Percentiles rank a stretch among this genome's conserved stretches.
Conservation (phyloP, 2,329 filamentous ascomycete genomes). For the Neocatenulostroma microsporum region DNA sequence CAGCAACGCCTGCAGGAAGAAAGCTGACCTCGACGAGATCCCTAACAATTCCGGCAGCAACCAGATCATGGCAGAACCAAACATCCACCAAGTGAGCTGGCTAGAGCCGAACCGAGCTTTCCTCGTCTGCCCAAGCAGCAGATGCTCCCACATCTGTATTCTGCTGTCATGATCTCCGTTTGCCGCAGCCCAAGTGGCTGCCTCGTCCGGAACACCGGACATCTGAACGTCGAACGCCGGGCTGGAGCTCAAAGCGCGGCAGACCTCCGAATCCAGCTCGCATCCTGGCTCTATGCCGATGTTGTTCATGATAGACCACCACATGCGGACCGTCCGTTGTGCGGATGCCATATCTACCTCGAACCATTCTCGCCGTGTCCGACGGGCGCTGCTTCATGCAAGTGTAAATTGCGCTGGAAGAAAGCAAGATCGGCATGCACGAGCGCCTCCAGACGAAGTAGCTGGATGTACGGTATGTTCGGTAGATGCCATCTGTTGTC, state of each 20-base stretch:
- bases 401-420: slow-evolving; percentile 1
- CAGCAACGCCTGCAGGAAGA: neutral
- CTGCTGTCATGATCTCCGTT: neutral
- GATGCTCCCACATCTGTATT: neutral
- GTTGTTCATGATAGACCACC: slow-evolving; percentile 3
- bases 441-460: slow-evolving; percentile 4
- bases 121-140: neutral
- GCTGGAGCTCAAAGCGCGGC: neutral
- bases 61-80: neutral
- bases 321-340: slow-evolving; percentile 1
- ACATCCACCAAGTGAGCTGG: neutral
- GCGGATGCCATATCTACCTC: neutral
- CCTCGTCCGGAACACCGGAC: neutral
- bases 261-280: neutral
- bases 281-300: slow-evolving; percentile 2
- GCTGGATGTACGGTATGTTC: neutral
- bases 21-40: neutral
- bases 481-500: neutral
- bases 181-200: neutral
- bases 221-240: neutral
- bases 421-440: slow-evolving; percentile 4
- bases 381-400: neutral
- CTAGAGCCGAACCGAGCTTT: neutral
- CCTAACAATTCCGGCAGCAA: neutral
- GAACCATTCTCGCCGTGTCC: slow-evolving; percentile 3